Evolutionary conservation across 2,329 filamentous ascomycete genomes (phyloP), one percentile per base, ranked within the genome.

Genomic region (Pezicula neosporulosa): DNA sequence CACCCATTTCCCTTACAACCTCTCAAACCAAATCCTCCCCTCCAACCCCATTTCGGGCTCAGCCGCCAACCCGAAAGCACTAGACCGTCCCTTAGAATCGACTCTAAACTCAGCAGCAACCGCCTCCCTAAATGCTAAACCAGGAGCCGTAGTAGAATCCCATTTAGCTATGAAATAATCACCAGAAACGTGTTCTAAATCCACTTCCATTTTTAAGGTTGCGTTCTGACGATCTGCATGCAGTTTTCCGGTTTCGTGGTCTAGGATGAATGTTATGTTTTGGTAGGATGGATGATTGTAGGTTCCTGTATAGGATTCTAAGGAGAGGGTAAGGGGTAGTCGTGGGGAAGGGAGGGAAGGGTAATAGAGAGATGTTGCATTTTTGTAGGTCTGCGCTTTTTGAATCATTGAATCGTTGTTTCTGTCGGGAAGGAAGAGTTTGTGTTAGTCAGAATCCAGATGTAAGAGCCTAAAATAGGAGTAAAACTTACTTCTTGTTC

Each of bases 211-310:
- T n/a, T 49, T 49, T 53, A 54, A 60, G 2, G 52, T 51, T 1
- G 38, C 50, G 18, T 50, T 19, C 0, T 24, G 16, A 18, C 55
- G 35, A 21, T 56, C 27, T 45, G 48, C 46, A 16, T 45, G 18
- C 3, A 52, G 38, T 21, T 15, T 19, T 56, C 30, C 37, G 6
- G 24, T 1, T 44, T 24, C 44, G 19, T 51, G 44, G n/a, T 51
- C 50, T 15, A 50, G 18, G 21, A 35, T 13, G 41, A 66, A 24
- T 6, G 58, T 66, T 5, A 64, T 24, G 47, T 61, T 60, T 27
- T 53, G 59, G 61, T 77, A 77, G 3, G 68, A 74, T 2, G 69
- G 67, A 48, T 78, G 67, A 53, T 62, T 70, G 56, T 78, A 80
- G 2, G 66, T 72, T 3, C 77, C 77, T 2, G 61, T 56, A 53